phyloP scores from a whole-genome alignment of 768 basidiomycete species.

The Boletellus emodensis region DNA sequence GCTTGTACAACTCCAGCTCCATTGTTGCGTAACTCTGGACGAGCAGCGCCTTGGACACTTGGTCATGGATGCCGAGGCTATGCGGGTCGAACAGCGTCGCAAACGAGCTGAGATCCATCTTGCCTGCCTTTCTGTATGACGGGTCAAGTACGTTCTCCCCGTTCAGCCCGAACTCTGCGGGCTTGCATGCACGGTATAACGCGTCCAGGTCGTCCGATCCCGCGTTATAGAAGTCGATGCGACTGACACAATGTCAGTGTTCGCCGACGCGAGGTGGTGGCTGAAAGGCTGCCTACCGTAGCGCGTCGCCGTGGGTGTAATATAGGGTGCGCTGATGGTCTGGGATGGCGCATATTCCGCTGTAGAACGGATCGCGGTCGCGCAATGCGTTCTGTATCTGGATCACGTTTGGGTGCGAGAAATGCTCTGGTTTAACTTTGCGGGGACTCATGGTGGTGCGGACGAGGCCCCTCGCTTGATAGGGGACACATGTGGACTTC shows the following conservation, averaged over 20 bases:
- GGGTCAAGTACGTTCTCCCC: conserved; percentile 40
- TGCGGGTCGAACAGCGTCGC: conserved; percentile 29
- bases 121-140: conserved; percentile 44
- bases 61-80: conserved; percentile 25
- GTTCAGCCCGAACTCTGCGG: conserved; percentile 38
- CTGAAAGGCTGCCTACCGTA: neutral
- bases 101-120: conserved; percentile 39
- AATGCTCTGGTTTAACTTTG: too few species aligned
- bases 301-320: neutral
- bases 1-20: conserved; percentile 38
- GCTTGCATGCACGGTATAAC: conserved; percentile 35
- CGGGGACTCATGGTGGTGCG: too few species aligned
- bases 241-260: neutral
- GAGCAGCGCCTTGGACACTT: conserved; percentile 14
- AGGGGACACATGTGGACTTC: too few species aligned
- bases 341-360: neutral
- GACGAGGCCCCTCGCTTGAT: too few species aligned
- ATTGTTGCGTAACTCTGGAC: conserved; percentile 22
- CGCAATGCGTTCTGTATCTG: too few species aligned
- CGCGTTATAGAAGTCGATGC: neutral
- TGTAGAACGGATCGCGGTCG: neutral
- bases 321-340: neutral
- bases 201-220: conserved; percentile 3
- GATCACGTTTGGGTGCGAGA: too few species aligned
- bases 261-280: too few species aligned